Conservation (phyloP, 257 asterid species). For the Salvia hispanica region DNA sequence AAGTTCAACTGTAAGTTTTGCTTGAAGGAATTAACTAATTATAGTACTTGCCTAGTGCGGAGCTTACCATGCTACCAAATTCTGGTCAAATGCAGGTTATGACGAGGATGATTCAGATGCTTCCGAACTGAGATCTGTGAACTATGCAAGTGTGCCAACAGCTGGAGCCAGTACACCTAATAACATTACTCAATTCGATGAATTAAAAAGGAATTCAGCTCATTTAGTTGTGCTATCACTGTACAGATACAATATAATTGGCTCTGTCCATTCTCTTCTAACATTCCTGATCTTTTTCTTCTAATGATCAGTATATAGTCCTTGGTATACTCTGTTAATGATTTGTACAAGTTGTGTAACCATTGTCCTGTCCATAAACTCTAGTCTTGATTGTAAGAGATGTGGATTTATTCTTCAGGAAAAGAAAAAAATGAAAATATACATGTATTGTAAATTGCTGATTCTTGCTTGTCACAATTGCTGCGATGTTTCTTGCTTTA, state of each 20-base stretch:
- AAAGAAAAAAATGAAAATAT: background rate
- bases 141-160: slow-evolving; percentile 53
- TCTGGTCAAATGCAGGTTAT: slow-evolving; percentile 53
- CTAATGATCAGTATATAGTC: slow-evolving; percentile 22
- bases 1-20: slow-evolving; percentile 61
- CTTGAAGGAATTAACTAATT: slow-evolving; percentile 6
- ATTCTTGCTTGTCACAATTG: slow-evolving; percentile 5
- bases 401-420: background rate
- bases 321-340: slow-evolving; percentile 12
- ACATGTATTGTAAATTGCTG: slow-evolving; percentile 1
- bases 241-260: slow-evolving; percentile 28
- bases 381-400: slow-evolving; percentile 21
- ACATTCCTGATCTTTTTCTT: slow-evolving; percentile 29
- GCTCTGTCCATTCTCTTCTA: slow-evolving; percentile 31
- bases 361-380: background rate
- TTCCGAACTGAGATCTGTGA: slow-evolving; percentile 37
- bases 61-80: background rate
- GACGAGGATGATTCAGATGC: slow-evolving; percentile 46
- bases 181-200: slow-evolving; percentile 37
- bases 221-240: slow-evolving; percentile 42
- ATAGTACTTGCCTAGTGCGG: background rate
- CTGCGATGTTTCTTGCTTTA: slow-evolving; percentile 3
- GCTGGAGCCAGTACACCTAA: slow-evolving; percentile 46
- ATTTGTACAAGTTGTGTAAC: slow-evolving; percentile 13
- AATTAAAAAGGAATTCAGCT: slow-evolving; percentile 31